Evolutionary conservation across 129 eudicot species (phyloP).

Genomic region (Dittrichia graveolens): DNA sequence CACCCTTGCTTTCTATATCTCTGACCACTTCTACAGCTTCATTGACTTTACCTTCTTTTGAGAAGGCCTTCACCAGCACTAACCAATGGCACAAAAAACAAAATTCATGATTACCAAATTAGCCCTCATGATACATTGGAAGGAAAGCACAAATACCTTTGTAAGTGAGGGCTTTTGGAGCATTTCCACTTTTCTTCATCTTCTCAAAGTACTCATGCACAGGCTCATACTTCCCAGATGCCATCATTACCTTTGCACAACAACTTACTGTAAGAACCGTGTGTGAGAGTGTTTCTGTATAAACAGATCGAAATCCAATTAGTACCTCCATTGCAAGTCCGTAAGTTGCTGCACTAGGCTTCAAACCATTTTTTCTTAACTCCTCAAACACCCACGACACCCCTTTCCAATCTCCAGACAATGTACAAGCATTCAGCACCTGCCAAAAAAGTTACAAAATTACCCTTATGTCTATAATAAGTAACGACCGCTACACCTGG

Average conservation of each 20-base stretch:
- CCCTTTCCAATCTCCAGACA: conserved; percentile 88
- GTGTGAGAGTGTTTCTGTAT: too few species aligned
- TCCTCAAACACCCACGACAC: conserved; percentile 95
- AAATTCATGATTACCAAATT: background rate
- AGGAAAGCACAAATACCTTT: conserved; percentile 52
- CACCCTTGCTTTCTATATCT: conserved; percentile 86
- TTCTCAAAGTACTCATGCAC: conserved; percentile 75
- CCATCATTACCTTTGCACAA: conserved; percentile 84
- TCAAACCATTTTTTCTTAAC: conserved; percentile 68
- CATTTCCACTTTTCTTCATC: conserved; percentile 80
- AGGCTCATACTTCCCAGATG: conserved; percentile 74
- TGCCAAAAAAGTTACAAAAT: conserved; percentile 26
- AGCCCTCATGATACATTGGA: conserved; percentile 9
- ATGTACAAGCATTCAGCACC: conserved; percentile 94
- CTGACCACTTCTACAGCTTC: conserved; percentile 82
- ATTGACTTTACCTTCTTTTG: conserved; percentile 76
- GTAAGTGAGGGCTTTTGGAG: conserved; percentile 87
- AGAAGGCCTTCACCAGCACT: conserved; percentile 88
- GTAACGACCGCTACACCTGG: background rate
- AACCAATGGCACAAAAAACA: conserved; percentile 17
- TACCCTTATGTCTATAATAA: background rate
- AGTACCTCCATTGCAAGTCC: conserved; percentile 99
- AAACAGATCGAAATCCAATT: background rate
- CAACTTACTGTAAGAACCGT: conserved; percentile 32
- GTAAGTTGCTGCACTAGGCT: conserved; percentile 81